phyloP scores from a whole-genome alignment of 768 basidiomycete genomes.

The Tylopilus felleus region DNA sequence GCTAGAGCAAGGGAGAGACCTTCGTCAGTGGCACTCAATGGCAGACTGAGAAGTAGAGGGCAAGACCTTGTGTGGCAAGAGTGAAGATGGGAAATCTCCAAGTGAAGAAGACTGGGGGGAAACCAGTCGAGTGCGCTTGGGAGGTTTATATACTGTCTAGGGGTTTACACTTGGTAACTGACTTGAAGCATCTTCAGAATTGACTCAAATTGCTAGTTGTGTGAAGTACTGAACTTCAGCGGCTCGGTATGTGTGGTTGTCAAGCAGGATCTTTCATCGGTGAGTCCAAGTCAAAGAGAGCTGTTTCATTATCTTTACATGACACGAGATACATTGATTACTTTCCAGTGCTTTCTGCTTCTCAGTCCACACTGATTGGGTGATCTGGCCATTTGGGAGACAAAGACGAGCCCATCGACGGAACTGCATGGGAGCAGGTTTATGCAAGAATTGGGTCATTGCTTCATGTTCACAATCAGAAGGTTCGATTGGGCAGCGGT shows the following conservation, averaged over 20 bases:
- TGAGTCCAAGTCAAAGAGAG: too few species aligned
- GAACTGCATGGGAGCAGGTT: not conserved
- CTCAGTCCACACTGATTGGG: not conserved
- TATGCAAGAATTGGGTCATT: not conserved
- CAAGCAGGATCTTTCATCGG: too few species aligned
- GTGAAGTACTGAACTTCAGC: not conserved
- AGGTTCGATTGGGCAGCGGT: not conserved
- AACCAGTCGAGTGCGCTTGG: too few species aligned
- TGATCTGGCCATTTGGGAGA: not conserved
- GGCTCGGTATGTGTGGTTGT: not conserved
- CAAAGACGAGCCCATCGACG: not conserved
- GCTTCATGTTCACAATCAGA: not conserved
- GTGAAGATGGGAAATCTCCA: too few species aligned
- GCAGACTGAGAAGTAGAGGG: too few species aligned
- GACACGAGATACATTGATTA: not conserved
- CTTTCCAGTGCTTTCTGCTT: not conserved
- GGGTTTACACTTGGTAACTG: too few species aligned
- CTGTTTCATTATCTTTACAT: not conserved
- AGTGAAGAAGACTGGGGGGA: too few species aligned
- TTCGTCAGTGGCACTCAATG: too few species aligned
- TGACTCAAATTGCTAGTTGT: not conserved
- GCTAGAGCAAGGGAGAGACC: too few species aligned
- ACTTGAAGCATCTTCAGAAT: too few species aligned
- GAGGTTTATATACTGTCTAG: too few species aligned
- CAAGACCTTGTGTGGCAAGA: too few species aligned